phyloP scores from a whole-genome alignment of 2,329 filamentous ascomycete species.

The Botrytis hyacinthi region DNA sequence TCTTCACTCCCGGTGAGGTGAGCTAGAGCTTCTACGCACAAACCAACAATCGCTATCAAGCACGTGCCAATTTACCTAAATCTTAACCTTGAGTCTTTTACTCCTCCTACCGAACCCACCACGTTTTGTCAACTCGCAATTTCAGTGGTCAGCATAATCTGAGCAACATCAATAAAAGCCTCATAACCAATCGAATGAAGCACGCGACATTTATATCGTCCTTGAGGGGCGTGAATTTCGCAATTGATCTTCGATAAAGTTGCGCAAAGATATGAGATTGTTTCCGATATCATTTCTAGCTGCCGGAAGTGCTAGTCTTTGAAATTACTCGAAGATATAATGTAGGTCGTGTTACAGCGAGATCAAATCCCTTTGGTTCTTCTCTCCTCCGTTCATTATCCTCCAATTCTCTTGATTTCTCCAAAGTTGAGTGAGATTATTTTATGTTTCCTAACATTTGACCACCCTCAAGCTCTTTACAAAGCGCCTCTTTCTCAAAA shows the following conservation, averaged over 20 bases:
- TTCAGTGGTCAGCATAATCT: conserved; percentile 1
- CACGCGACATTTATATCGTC: conserved; percentile 19
- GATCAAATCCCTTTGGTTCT: not conserved
- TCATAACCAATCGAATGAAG: conserved; percentile 22
- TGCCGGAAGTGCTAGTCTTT: not conserved
- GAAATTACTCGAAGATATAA: not conserved
- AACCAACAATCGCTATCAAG: not conserved
- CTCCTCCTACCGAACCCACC: not conserved
- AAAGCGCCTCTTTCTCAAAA: not conserved
- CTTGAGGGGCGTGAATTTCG: not conserved
- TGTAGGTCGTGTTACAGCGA: not conserved
- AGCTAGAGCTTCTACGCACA: not conserved
- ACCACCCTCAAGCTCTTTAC: not conserved
- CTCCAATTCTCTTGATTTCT: not conserved
- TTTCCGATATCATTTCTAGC: not conserved
- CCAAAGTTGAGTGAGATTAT: not conserved
- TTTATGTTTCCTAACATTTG: not conserved
- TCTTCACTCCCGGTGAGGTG: conserved; percentile 1
- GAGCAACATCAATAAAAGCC: conserved; percentile 3
- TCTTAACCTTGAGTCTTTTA: not conserved
- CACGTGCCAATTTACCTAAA: conserved; percentile 3
- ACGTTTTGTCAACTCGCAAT: conserved; percentile 12
- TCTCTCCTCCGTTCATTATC: not conserved
- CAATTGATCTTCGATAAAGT: conserved; percentile 7
- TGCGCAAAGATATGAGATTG: not conserved